Base-by-base conservation (phyloP, 345 rosid genomes). In the Euclidium syriacum region DNA sequence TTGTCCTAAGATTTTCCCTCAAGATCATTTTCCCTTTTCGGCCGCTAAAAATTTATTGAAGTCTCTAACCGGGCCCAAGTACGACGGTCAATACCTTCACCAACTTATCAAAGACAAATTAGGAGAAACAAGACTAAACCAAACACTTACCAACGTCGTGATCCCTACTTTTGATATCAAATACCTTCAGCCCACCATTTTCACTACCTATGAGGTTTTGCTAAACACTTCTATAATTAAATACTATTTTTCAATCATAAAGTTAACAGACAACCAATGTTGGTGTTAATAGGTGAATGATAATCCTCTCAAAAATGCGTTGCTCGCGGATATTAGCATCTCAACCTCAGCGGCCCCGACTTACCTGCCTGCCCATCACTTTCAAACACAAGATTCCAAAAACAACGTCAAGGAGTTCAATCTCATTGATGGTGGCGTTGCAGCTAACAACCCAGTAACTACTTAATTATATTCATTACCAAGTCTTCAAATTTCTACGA, bases 291-390 rank as follows among this genome's bases (percentile, higher is more conserved):
- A 82, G 82, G 62, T 73, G 74, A 76, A 78, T 57, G 44, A 32
- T 1, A 51, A 74, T 14, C 82, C 84, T 26, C 9, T 58, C 48
- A 41, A 68, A 16, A 67, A 84, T 44, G 94, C 85, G 11, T 34
- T 52, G 12, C 77, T 84, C 6, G 75, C 95, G 3, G 88, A 86
- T 58, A 82, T 86, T 11, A 74, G 80, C 67, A 75, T 80, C 10
- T 78, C 68, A 54, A 84, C 95, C 17, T 86, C 95, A 5, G 83
- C 86, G 6, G 90, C 90, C 4, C 95, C 90, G 20, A 86, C 86
- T 17, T 84, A 79, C 62, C 80, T 86, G 4, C 88, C 90, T 0
- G 81, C 86, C 7, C 79, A 82, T 62, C 15, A 36, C 16, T 86
- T 84, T 44, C 71, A 73, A 67, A 80, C 73, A 16, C 4, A 56